Evolutionary conservation across 2,329 filamentous ascomycete genomes (phyloP).

Genomic region (Emergomyces orientalis): DNA sequence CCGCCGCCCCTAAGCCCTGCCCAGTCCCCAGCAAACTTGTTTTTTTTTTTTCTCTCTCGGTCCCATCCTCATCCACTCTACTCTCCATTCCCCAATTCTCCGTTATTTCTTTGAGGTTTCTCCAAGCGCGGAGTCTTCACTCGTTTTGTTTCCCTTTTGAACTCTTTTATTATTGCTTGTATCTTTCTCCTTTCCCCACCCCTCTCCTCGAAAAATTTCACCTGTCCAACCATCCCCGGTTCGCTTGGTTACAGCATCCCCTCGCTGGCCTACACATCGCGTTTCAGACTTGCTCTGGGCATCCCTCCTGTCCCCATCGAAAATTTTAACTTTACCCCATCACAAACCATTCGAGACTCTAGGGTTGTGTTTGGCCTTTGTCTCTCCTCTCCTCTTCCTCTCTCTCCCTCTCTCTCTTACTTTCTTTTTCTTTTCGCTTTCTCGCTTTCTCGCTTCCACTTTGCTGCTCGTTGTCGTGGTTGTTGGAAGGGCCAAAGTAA

Average conservation of each 20-base stretch:
- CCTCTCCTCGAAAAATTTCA: no score
- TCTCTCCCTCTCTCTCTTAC: not conserved
- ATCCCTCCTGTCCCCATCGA: not conserved
- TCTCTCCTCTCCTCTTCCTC: not conserved
- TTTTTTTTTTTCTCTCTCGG: no score
- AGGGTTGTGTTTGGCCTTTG: not conserved
- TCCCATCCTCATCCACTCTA: no score
- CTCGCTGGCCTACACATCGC: not conserved
- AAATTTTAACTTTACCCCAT: no score
- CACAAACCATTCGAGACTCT: not conserved
- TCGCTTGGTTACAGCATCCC: conserved; percentile 1
- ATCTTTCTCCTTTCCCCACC: no score
- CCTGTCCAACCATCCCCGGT: conserved; percentile 1
- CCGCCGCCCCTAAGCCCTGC: no score
- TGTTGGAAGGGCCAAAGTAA: not conserved
- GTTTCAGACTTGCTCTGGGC: conserved; percentile 2
- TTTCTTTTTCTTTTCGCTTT: not conserved
- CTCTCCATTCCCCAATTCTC: no score
- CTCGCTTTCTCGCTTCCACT: not conserved
- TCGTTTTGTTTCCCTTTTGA: not conserved
- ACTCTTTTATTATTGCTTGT: no score
- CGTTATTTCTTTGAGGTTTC: no score
- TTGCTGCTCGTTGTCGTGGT: not conserved
- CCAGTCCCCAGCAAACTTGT: no score
- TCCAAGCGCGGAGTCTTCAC: no score